Base-by-base conservation (phyloP, 73 alveolate genomes). In the Uronychia setigera region DNA sequence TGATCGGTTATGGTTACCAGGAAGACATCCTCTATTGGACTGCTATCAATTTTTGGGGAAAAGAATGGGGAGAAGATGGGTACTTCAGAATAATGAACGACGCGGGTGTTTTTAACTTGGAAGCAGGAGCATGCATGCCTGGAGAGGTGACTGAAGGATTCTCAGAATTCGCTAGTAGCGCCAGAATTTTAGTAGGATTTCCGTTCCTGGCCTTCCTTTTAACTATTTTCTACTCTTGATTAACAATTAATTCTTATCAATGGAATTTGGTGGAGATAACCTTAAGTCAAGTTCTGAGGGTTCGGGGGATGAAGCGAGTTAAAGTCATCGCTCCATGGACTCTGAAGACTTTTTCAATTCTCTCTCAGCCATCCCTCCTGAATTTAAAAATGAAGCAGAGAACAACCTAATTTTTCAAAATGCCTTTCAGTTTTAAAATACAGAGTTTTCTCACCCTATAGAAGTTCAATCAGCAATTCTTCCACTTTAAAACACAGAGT, bases 1-100 rank as follows among this genome's bases (percentile, higher is more conserved):
- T 96, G 13, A 78, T 97, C 34, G 99, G 99, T 67, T 96, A 98
- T 98, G 99, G 99, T 89, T 97, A 85, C 32, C 96, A 90, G 84
- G 80, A 87, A 29, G 90, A 83, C 26, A 84, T 81, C 33, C 89
- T 82, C 78, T 95, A 93, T 88, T 95, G 98, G 98, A 46, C 87
- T 0, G 87, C 93, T 85, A 96, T 91, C 82, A 96, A 96, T 92
- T 91, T 96, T 58, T 96, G 99, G 99, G 96, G 93, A 84, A 84
- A 93, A 29, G 77, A 59, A 28, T 96, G 99, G 99, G 99, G 99
- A 74, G 99, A 96, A 84, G 78, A 93, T 25, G 99, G 99, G 29
- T 91, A 78, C 92, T 95, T 96, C 90, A 94, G 96, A 83, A 89
- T 96, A 76, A 59, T 27, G 78, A 88, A 74, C 1, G 67, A 46